Base-by-base conservation (phyloP, 2,329 filamentous ascomycete species). In the Cytospora schulzeri region DNA sequence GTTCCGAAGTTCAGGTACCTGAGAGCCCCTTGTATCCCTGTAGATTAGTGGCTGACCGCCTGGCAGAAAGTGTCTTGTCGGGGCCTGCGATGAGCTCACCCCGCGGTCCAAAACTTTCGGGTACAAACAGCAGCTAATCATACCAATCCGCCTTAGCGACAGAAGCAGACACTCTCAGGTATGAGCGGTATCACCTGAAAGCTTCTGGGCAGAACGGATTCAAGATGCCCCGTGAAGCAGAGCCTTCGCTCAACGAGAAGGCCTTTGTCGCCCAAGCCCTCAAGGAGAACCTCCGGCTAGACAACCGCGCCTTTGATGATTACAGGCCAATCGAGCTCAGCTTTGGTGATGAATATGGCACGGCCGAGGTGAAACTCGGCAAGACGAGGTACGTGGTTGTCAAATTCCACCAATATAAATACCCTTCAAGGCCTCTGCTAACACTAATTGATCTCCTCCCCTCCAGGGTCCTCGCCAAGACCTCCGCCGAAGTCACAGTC, bases 341-440 rank as follows among this genome's bases (percentile, higher is more conserved):
- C 3, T 97, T 98, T 77, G 93, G 93, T 58, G 90, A 97, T 68
- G 92, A 97, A 72, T 93, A 93, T 83, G 95, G 95, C 68, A 88
- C 94, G 70, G 92, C 90, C 70, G 92, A 97, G 73, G 91, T 97
- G 48, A 85, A 88, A 69, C 80, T 97, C 68, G 95, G 95, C 70
- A 96, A 94, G 80, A 98, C 95, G 63, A 91, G 89, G 93, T 94
- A 77, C 64, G 78, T 70, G 31, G 8, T 7, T 19, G 4, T 3
- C 22, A 1, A 19, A 5, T 12, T 1, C 3, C 15, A 11, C 8
- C 15, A n/a, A 8, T 11, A 45, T 57, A 8, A 45, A 35, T 28
- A 41, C 11, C 0, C 35, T 14, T 6, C 9, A 7, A 15, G 35
- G 2, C n/a, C 11, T 17, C 48, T 1, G 29, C 64, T 69, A 59